Conservation (phyloP, 306 rosid genomes). For the Prunus salicina region DNA sequence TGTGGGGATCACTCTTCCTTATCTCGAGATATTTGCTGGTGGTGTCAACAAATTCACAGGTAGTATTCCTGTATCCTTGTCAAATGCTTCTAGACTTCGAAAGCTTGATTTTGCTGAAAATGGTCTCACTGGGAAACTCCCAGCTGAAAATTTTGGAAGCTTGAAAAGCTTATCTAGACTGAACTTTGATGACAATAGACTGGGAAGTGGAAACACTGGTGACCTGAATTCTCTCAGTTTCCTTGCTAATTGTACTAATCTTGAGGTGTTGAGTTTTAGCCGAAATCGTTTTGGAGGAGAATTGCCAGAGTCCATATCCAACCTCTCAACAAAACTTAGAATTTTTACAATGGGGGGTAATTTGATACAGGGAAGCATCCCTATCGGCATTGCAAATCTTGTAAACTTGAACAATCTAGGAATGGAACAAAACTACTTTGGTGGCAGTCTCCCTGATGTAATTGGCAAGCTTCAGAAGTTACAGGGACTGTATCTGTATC, state of each 20-base stretch:
- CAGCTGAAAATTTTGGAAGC: constrained; percentile 28
- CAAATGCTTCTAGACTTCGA: constrained; percentile 45
- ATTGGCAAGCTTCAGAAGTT: constrained; percentile 29
- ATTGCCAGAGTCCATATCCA: constrained; percentile 27
- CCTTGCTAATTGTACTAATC: constrained; percentile 33
- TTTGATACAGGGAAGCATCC: constrained; percentile 29
- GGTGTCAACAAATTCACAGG: constrained; percentile 37
- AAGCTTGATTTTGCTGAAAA: constrained; percentile 38
- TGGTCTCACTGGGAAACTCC: constrained; percentile 32
- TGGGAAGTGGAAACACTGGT: constrained; percentile 30
- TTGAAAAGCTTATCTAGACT: constrained; percentile 30
- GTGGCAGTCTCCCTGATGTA: constrained; percentile 23
- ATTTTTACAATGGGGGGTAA: constrained; percentile 13
- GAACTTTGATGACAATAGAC: constrained; percentile 27
- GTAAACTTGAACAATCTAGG: constrained; percentile 15
- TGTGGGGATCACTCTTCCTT: constrained; percentile 46
- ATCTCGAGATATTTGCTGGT: constrained; percentile 36
- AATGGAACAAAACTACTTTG: constrained; percentile 16
- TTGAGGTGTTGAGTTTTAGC: constrained; percentile 16
- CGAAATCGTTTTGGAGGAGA: constrained; percentile 22
- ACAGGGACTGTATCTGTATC: not conserved
- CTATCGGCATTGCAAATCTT: constrained; percentile 24
- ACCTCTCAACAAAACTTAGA: constrained; percentile 25
- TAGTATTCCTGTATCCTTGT: constrained; percentile 37
- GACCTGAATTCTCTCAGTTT: constrained; percentile 24